Base-by-base conservation (phyloP, 2,329 filamentous ascomycete species). In the Rutstroemia sp. region DNA sequence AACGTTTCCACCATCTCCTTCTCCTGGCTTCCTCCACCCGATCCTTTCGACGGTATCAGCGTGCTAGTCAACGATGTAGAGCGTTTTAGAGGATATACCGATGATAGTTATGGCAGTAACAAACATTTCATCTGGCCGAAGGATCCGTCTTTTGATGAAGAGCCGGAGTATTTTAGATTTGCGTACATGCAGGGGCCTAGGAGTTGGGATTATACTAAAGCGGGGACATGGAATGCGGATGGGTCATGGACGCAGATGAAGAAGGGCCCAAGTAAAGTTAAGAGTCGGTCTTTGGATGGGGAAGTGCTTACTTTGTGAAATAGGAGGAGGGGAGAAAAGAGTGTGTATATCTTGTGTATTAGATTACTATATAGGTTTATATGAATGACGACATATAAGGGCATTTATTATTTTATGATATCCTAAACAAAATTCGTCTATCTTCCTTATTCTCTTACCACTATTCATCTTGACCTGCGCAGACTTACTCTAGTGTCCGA, bases 31-130 rank as follows among this genome's bases (percentile, higher is more conserved):
- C 60, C 72, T 16, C 71, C 71, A 10, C 75, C 76, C 14, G 72
- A 75, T 8, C 73, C 77, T 21, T 89, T 84, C 63, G 87, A 92
- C 64, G 89, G 89, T 12, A 79, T 95, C 58, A 89, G 86, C 67
- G 79, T 94, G 16, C 74, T 95, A 0, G 87, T 95, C 61, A 94
- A 95, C 66, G 89, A 95, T 63, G 89, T 95, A 0, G 89, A 95
- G 71, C 76, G 88, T 19, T 91, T 86, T 69, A 75, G 86, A n/a
- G 80, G 80, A 5, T 92, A 86, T 69, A 86, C 87, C 59, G 79
- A 78, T 47, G 79, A 83, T 39, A 64, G 64, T 5, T 62, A 57
- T 60, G 60, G 51, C 57, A 76, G 73, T 42, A 75, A 76, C 41
- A 71, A 73, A 27, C 65, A 67, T 38, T 87, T 87, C 61, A 77